Conservation (phyloP, 73 alveolate species). For the Paramecium primaurelia region DNA sequence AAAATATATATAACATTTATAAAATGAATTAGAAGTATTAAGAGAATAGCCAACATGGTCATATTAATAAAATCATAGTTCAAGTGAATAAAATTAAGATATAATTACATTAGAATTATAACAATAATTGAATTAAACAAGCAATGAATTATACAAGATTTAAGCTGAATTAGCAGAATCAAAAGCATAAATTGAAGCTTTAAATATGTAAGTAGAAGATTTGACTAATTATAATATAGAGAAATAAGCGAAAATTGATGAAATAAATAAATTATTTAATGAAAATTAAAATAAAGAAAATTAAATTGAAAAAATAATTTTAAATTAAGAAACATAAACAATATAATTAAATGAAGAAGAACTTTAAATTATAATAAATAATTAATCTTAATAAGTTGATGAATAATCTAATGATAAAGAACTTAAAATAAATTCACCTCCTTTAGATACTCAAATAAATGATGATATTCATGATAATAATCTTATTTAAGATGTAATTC, state of each 20-base stretch:
- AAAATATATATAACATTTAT: background rate
- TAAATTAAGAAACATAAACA: background rate
- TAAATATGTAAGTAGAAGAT: background rate
- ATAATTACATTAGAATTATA: background rate
- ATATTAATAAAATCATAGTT: background rate
- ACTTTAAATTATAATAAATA: background rate
- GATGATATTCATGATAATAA: background rate
- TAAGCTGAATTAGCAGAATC: background rate
- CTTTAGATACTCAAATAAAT: background rate
- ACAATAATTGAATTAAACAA: background rate
- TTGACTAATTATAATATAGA: background rate
- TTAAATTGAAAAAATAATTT: background rate
- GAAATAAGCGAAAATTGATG: background rate
- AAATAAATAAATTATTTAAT: background rate
- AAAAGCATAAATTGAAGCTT: background rate
- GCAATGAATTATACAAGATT: background rate
- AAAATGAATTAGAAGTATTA: background rate
- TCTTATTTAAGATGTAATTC: background rate
- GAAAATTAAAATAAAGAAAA: background rate
- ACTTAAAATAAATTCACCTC: background rate
- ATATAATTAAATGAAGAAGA: background rate
- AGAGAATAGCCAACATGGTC: slow-evolving; percentile 11
- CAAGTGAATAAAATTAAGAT: background rate
- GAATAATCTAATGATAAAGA: background rate
- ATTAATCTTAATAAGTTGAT: background rate